These are phyloP conservation scores for Nowakowskiella sp. DNA, from an alignment of 192 early-diverging fungal genomes.

Conservation along the genomic window DNA sequence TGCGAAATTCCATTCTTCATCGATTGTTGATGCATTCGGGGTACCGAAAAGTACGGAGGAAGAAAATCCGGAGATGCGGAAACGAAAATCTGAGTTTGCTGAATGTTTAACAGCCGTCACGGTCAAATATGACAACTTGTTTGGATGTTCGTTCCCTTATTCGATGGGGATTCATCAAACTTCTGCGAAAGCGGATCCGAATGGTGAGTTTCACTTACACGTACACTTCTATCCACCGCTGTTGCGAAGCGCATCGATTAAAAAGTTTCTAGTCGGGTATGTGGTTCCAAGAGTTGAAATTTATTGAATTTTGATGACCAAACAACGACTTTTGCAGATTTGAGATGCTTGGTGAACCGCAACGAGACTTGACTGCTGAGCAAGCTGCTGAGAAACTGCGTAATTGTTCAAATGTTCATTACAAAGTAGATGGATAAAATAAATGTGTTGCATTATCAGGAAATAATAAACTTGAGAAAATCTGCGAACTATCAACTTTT, in stretches of 20 bases:
- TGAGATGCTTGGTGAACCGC: constrained; percentile 88
- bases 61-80: neutral
- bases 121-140: constrained; percentile 88
- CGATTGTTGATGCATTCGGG: constrained; percentile 19
- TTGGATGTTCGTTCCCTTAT: constrained; percentile 87
- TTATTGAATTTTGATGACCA: constrained; percentile 1
- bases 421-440: too few species aligned
- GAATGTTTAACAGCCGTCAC: constrained; percentile 68
- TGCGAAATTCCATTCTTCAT: constrained; percentile 51
- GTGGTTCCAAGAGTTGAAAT: constrained; percentile 7
- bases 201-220: constrained; percentile 66
- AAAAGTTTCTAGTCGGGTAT: constrained; percentile 93
- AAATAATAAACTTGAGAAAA: too few species aligned
- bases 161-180: constrained; percentile 94
- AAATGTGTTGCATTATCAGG: too few species aligned
- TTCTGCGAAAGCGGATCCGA: constrained; percentile 52
- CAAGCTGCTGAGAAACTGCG: constrained; percentile 73
- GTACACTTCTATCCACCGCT: constrained; percentile 95
- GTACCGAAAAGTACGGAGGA: neutral
- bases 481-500: too few species aligned
- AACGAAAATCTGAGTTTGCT: constrained; percentile 61
- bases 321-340: constrained; percentile 43
- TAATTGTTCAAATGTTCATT: constrained; percentile 41
- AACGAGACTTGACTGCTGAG: constrained; percentile 91
- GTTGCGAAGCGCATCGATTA: constrained; percentile 77